Evolutionary conservation across 257 asterid species (phyloP).

Genomic region (Solanum megistacrolobum): DNA sequence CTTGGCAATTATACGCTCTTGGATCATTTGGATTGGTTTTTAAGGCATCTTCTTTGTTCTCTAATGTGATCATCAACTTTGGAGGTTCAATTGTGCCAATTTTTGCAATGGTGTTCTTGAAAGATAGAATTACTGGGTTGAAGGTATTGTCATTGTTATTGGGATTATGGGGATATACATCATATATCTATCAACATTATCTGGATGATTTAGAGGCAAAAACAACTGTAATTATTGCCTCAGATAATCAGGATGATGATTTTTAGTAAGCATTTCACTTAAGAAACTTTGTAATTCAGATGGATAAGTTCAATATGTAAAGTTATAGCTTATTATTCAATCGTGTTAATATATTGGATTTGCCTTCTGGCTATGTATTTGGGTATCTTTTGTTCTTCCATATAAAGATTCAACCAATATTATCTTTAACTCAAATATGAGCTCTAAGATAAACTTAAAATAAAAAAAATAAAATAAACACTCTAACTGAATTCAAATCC

Average conservation of each 20-base stretch:
- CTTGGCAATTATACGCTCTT: conserved; percentile 29
- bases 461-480: too few relatives aligned
- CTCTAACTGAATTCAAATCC: too few relatives aligned
- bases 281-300: not conserved
- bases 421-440: too few relatives aligned
- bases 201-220: conserved; percentile 4
- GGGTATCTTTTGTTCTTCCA: too few relatives aligned
- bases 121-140: conserved; percentile 24
- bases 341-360: not conserved
- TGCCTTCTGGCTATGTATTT: too few relatives aligned
- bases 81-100: conserved; percentile 29
- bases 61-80: conserved; percentile 30
- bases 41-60: conserved; percentile 32
- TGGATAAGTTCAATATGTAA: not conserved
- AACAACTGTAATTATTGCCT: not conserved
- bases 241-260: not conserved
- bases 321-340: too few relatives aligned
- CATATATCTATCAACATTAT: conserved; percentile 30
- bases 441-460: too few relatives aligned
- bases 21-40: conserved; percentile 28
- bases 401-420: too few relatives aligned
- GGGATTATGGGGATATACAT: conserved; percentile 33
- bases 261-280: not conserved
- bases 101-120: conserved; percentile 26
- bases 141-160: conserved; percentile 23